Evolutionary conservation across 441 rosid genomes (phyloP).

Genomic region (Sinapis alba): DNA sequence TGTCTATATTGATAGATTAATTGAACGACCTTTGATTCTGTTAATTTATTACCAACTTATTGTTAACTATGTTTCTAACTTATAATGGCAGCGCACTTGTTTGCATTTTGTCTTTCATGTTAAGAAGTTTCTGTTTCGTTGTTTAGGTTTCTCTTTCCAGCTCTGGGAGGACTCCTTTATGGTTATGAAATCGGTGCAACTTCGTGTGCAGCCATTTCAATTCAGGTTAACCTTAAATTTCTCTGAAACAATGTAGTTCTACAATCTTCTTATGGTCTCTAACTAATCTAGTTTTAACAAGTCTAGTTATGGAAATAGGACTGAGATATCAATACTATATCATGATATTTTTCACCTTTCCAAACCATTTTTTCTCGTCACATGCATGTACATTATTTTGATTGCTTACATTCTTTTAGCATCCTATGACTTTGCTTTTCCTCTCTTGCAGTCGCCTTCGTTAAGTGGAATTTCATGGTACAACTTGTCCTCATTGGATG

Average conservation of each 20-base stretch:
- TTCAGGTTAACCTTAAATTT: conserved; percentile 53
- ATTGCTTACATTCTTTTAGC: not conserved
- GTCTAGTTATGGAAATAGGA: not conserved
- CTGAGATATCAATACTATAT: not conserved
- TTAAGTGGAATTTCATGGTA: conserved; percentile 88
- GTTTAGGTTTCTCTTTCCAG: conserved; percentile 91
- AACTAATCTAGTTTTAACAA: not conserved
- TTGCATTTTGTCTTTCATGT: conserved; percentile 4
- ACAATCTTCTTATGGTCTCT: not conserved
- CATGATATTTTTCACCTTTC: not conserved
- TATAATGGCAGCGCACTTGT: not conserved
- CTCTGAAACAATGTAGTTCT: not conserved
- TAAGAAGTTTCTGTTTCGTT: conserved; percentile 15
- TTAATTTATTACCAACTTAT: not conserved
- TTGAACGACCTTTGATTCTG: not conserved
- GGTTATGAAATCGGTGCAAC: conserved; percentile 98
- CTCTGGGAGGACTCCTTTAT: conserved; percentile 88
- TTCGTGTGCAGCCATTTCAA: conserved; percentile 87
- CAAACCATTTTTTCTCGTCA: not conserved
- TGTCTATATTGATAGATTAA: not conserved
- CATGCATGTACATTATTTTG: not conserved
- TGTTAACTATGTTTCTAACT: not conserved
- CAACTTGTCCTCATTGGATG: conserved; percentile 73
- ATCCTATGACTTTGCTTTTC: conserved; percentile 15
- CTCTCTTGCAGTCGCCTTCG: conserved; percentile 66